These are phyloP conservation scores for Alternaria conjuncta DNA, from an alignment of 2,329 filamentous ascomycete genomes.

Conservation along the genomic window DNA sequence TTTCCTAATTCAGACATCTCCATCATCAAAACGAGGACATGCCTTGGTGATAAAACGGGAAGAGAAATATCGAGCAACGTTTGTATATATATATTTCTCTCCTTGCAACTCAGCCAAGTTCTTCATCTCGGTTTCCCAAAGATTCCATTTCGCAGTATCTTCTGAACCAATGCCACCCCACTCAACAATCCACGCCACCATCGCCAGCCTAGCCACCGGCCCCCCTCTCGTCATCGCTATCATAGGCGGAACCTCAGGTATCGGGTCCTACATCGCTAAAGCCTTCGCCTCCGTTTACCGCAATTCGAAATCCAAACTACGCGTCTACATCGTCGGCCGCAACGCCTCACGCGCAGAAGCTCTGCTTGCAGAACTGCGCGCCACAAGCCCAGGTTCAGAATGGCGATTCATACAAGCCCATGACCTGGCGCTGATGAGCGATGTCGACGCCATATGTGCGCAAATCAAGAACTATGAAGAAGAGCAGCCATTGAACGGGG, in stretches of 20 bases:
- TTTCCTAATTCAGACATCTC: neutral
- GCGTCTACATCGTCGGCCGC: constrained; percentile 55
- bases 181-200: constrained; percentile 9
- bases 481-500: constrained; percentile 22
- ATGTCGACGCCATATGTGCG: constrained; percentile 43
- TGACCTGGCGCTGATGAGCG: constrained; percentile 42
- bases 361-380: constrained; percentile 36
- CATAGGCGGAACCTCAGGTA: constrained; percentile 32
- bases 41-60: neutral
- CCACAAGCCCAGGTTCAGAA: constrained; percentile 36
- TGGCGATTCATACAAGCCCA: constrained; percentile 44
- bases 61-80: neutral
- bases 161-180: neutral
- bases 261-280: constrained; percentile 33
- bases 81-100: neutral
- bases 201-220: constrained; percentile 22
- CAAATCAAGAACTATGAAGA: constrained; percentile 37
- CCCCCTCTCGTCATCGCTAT: constrained; percentile 30
- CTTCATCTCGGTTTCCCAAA: neutral
- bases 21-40: neutral
- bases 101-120: neutral
- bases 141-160: neutral
- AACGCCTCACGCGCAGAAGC: constrained; percentile 36
- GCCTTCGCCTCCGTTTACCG: constrained; percentile 23
- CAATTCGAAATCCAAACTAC: constrained; percentile 31